These are phyloP conservation scores for Yarrowia sp. DNA, from an alignment of 805 yeast genomes.

Conservation along the genomic window DNA sequence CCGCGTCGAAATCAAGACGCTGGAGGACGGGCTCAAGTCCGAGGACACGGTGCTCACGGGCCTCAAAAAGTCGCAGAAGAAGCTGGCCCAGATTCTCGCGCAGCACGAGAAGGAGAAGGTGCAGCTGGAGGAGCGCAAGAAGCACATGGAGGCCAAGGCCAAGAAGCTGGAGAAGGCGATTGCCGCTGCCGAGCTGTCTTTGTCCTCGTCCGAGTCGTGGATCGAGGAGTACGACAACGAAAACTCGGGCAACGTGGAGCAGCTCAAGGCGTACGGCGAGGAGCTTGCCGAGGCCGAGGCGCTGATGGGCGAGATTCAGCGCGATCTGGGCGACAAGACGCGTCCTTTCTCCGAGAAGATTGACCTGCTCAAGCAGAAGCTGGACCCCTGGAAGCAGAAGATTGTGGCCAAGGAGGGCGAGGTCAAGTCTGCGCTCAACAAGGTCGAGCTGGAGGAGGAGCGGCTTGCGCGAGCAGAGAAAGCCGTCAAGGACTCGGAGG, in stretches of 20 bases:
- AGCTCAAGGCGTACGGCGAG: slow-evolving; percentile 46
- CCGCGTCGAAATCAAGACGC: slow-evolving; percentile 41
- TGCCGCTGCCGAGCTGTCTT: slow-evolving; percentile 47
- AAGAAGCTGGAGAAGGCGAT: slow-evolving; percentile 59
- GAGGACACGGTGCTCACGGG: slow-evolving; percentile 31
- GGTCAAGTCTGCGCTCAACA: slow-evolving; percentile 61
- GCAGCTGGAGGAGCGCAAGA: slow-evolving; percentile 71
- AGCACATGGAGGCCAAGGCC: slow-evolving; percentile 58
- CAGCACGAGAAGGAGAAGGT: slow-evolving; percentile 58
- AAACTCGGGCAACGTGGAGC: slow-evolving; percentile 45
- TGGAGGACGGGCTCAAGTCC: slow-evolving; percentile 32
- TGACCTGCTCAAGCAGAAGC: slow-evolving; percentile 55
- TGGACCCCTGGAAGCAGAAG: slow-evolving; percentile 81
- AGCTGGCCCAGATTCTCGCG: slow-evolving; percentile 36
- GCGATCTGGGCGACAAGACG: slow-evolving; percentile 71
- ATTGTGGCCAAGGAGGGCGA: slow-evolving; percentile 62
- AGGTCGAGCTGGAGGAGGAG: slow-evolving; percentile 56
- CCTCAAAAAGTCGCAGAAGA: slow-evolving; percentile 37
- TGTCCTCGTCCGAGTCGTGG: slow-evolving; percentile 48
- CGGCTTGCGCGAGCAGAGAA: slow-evolving; percentile 46
- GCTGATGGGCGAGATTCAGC: slow-evolving; percentile 60
- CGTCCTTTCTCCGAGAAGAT: slow-evolving; percentile 63
- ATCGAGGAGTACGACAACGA: slow-evolving; percentile 48
- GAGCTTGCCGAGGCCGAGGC: slow-evolving; percentile 53
- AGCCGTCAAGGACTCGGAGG: slow-evolving; percentile 48